Conservation (phyloP, 2,329 filamentous ascomycete genomes). For the Ambrosiella beaveri region DNA sequence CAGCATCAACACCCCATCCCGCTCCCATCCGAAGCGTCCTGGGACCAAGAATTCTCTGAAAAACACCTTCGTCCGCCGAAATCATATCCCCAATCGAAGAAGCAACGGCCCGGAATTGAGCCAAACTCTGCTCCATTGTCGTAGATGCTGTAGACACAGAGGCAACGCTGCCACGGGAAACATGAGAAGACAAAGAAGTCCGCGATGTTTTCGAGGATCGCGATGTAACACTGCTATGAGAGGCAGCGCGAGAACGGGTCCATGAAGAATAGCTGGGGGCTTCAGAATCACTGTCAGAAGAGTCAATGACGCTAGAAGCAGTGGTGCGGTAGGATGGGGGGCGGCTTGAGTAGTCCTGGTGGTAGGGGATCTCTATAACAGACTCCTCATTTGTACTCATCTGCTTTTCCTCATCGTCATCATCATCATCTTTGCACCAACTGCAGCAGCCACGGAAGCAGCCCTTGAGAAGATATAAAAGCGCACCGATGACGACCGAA, state of each 20-base stretch:
- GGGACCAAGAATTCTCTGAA: slow-evolving; percentile 9
- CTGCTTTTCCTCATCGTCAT: slow-evolving; percentile 8
- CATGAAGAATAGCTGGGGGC: neutral
- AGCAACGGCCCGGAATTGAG: slow-evolving; percentile 29
- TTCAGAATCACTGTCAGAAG: neutral
- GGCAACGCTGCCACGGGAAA: neutral
- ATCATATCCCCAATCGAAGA: slow-evolving; percentile 29
- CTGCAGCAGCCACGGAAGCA: neutral
- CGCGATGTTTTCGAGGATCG: neutral
- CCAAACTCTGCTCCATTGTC: slow-evolving; percentile 32
- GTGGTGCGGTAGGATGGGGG: slow-evolving; percentile 10
- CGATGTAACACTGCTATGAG: slow-evolving; percentile 1
- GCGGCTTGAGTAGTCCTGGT: neutral
- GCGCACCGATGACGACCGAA: neutral
- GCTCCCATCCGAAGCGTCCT: slow-evolving; percentile 1
- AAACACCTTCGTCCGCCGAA: slow-evolving; percentile 25
- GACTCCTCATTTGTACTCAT: neutral
- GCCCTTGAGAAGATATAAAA: neutral
- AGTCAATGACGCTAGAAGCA: neutral
- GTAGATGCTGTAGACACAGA: slow-evolving; percentile 15
- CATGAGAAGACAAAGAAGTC: neutral
- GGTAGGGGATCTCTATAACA: neutral
- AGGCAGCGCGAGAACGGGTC: slow-evolving; percentile 6
- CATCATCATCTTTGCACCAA: neutral
- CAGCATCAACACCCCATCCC: neutral